phyloP scores from a whole-genome alignment of 768 basidiomycete genomes.

The Sutorius australiensis region DNA sequence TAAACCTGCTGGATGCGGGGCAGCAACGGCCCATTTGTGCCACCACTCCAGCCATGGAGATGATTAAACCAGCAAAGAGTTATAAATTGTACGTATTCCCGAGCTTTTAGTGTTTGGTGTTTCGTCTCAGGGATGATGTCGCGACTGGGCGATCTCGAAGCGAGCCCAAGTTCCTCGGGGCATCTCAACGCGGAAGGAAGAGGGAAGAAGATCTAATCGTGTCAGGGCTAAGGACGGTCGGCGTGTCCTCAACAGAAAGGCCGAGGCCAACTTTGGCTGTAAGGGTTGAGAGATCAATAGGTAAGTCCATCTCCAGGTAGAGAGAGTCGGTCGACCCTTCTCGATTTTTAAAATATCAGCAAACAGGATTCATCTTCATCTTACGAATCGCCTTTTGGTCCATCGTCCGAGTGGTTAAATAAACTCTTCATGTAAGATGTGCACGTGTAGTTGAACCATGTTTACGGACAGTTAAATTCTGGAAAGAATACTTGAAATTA shows the following conservation, averaged over 20 bases:
- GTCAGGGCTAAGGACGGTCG: conserved; percentile 1
- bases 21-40: conserved; percentile 67
- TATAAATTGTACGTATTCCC: conserved; percentile 44
- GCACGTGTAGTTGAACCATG: neutral
- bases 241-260: neutral
- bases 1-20: conserved; percentile 65
- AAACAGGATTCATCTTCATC: neutral
- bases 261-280: neutral
- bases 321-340: neutral
- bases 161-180: conserved; percentile 1
- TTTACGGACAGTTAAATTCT: neutral
- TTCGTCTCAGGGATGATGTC: neutral
- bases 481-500: neutral
- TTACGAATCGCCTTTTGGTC: conserved; percentile 1
- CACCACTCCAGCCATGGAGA: conserved; percentile 76
- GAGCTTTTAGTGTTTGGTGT: conserved; percentile 4
- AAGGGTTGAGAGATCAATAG: neutral
- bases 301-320: conserved; percentile 1
- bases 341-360: conserved; percentile 1
- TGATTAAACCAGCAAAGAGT: conserved; percentile 56
- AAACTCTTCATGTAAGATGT: neutral
- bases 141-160: neutral
- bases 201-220: conserved; percentile 2
- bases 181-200: conserved; percentile 1
- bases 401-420: neutral